A percentile compares a stretch with the other conserved stretches of the same genome.
These are phyloP conservation scores for Cordyceps militaris DNA, from an alignment of 2,329 filamentous ascomycete genomes.

Conservation along the genomic window DNA sequence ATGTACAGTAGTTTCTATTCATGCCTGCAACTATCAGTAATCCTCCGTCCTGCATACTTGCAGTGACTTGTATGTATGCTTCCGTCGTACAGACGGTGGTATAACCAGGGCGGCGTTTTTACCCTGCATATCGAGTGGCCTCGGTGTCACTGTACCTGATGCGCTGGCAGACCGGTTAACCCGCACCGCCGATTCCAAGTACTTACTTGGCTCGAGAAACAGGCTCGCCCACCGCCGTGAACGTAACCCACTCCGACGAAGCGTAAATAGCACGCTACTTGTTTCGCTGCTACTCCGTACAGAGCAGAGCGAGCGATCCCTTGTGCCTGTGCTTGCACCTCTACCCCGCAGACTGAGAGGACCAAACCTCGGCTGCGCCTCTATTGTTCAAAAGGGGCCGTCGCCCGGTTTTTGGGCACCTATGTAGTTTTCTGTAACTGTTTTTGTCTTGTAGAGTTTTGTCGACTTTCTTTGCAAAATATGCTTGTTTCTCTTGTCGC, in stretches of 20 bases:
- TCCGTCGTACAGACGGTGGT: no score
- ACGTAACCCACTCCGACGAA: not conserved
- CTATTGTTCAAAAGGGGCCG: not conserved
- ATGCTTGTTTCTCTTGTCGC: not conserved
- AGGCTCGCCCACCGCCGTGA: not conserved
- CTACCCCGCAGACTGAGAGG: slow-evolving; percentile 1
- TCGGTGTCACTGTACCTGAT: no score
- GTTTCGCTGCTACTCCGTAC: no score
- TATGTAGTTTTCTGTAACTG: not conserved
- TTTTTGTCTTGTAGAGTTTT: not conserved
- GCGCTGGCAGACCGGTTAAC: not conserved
- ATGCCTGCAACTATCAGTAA: no score
- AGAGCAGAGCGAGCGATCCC: no score
- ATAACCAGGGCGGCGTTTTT: not conserved
- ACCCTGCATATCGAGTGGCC: no score
- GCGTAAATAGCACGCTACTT: not conserved
- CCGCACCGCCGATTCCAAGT: not conserved
- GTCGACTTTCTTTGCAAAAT: not conserved
- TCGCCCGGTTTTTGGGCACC: not conserved
- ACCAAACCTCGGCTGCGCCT: not conserved
- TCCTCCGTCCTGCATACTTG: no score
- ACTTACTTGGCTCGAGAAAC: not conserved
- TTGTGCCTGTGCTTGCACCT: not conserved
- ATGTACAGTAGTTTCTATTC: no score
- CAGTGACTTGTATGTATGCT: no score